Percentiles rank a stretch among this genome's conserved stretches.
These are phyloP conservation scores for Durusdinium trenchii DNA, from an alignment of 73 alveolate genomes.

Conservation along the genomic window DNA sequence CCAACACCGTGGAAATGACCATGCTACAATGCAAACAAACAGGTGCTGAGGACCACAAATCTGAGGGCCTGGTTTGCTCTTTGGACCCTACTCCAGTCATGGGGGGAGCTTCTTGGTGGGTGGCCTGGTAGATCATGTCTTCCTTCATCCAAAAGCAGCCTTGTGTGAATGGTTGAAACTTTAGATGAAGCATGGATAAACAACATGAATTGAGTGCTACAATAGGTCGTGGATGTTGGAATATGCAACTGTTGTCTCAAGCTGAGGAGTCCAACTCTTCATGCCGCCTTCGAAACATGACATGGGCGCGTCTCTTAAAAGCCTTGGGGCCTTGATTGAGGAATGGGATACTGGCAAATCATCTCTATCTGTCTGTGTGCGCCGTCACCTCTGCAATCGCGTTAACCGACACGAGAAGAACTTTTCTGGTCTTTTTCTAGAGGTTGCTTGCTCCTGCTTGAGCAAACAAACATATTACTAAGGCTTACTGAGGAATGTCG, in stretches of 20 bases:
- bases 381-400: background rate
- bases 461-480: too few species aligned
- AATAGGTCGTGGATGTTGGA: too few species aligned
- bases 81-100: background rate
- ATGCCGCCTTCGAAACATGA: slow-evolving; percentile 88
- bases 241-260: too few species aligned
- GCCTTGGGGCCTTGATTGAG: too few species aligned
- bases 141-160: background rate
- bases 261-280: slow-evolving; percentile 50
- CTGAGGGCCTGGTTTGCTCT: too few species aligned
- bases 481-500: too few species aligned
- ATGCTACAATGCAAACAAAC: too few species aligned
- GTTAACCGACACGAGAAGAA: background rate
- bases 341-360: background rate
- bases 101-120: background rate
- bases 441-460: too few species aligned
- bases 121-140: background rate
- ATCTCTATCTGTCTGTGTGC: background rate
- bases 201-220: too few species aligned
- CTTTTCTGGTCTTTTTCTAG: background rate
- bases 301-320: too few species aligned
- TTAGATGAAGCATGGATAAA: background rate
- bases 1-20: too few species aligned
- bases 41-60: too few species aligned
- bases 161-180: background rate